Percentiles rank a stretch among this genome's conserved stretches.
phyloP scores from a whole-genome alignment of 2,329 filamentous ascomycete genomes.

The Arthroderma sp. region DNA sequence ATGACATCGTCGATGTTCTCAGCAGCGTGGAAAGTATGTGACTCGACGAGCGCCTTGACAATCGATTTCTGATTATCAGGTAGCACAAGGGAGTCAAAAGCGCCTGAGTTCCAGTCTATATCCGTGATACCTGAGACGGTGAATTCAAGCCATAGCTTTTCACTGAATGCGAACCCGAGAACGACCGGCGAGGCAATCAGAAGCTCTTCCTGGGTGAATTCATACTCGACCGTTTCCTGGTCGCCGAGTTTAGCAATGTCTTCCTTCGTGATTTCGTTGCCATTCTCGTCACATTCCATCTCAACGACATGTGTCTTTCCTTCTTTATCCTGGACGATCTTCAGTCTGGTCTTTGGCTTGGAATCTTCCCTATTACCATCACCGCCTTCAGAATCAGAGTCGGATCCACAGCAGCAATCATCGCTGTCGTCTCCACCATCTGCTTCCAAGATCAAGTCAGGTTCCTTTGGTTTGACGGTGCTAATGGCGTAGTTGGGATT shows the following conservation, averaged over 20 bases:
- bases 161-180: constrained; percentile 72
- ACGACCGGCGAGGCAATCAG: constrained; percentile 74
- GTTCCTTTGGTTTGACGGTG: constrained; percentile 59
- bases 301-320: constrained; percentile 42
- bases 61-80: constrained; percentile 51
- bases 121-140: constrained; percentile 66
- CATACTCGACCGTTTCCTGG: constrained; percentile 30
- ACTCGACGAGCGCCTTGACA: constrained; percentile 70
- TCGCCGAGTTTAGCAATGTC: constrained; percentile 45
- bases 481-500: constrained; percentile 77
- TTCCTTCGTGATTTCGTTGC: constrained; percentile 43
- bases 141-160: constrained; percentile 86
- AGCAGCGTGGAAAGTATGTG: constrained; percentile 69
- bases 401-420: constrained; percentile 27
- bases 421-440: constrained; percentile 36
- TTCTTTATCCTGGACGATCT: constrained; percentile 43
- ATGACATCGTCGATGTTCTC: constrained; percentile 75
- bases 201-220: constrained; percentile 72
- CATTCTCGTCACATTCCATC: constrained; percentile 45
- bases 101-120: constrained; percentile 72
- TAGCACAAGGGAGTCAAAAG: constrained; percentile 71
- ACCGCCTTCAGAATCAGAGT: constrained; percentile 13
- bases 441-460: constrained; percentile 41
- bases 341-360: constrained; percentile 36
- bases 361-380: constrained; percentile 26